These are phyloP conservation scores for Neocucurbitaria cava DNA, from an alignment of 2,329 filamentous ascomycete species.

Conservation along the genomic window DNA sequence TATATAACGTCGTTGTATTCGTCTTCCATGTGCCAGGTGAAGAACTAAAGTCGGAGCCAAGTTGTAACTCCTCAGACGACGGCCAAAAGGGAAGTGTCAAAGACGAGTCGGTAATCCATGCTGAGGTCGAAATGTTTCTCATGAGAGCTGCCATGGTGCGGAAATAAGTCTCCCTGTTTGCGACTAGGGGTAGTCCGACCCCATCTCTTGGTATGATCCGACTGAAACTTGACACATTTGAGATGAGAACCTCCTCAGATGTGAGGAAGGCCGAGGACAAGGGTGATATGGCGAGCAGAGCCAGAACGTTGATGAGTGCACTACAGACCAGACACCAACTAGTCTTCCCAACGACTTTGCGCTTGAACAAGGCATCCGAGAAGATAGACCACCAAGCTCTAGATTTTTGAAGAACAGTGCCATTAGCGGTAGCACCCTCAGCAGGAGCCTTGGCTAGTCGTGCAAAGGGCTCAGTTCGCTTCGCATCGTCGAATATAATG, in stretches of 20 bases:
- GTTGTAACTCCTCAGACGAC: slow-evolving; percentile 12
- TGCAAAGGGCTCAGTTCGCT: slow-evolving; percentile 28
- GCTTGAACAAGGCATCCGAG: slow-evolving; percentile 9
- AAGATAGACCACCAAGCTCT: slow-evolving; percentile 21
- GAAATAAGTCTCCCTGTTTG: slow-evolving; percentile 20
- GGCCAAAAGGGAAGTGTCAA: slow-evolving; percentile 24
- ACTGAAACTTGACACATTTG: slow-evolving; percentile 7
- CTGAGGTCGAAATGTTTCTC: slow-evolving; percentile 21
- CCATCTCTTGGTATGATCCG: slow-evolving; percentile 4
- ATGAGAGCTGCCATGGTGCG: slow-evolving; percentile 15
- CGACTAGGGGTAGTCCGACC: background rate
- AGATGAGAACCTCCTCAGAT: slow-evolving; percentile 16
- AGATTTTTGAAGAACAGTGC: slow-evolving; percentile 19
- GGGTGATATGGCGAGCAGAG: slow-evolving; percentile 19
- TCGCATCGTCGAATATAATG: slow-evolving; percentile 28
- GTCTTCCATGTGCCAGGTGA: slow-evolving; percentile 12
- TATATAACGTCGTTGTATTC: slow-evolving; percentile 5
- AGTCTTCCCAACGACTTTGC: slow-evolving; percentile 9
- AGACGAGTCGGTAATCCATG: slow-evolving; percentile 19
- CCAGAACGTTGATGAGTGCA: slow-evolving; percentile 10
- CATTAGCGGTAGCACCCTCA: slow-evolving; percentile 14
- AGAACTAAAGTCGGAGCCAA: slow-evolving; percentile 12
- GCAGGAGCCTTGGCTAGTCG: slow-evolving; percentile 16
- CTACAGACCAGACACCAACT: slow-evolving; percentile 16
- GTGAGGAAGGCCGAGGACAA: slow-evolving; percentile 22